Conservation (phyloP, 139 green algal species). For the Deuterostichococcus epilithicus region DNA sequence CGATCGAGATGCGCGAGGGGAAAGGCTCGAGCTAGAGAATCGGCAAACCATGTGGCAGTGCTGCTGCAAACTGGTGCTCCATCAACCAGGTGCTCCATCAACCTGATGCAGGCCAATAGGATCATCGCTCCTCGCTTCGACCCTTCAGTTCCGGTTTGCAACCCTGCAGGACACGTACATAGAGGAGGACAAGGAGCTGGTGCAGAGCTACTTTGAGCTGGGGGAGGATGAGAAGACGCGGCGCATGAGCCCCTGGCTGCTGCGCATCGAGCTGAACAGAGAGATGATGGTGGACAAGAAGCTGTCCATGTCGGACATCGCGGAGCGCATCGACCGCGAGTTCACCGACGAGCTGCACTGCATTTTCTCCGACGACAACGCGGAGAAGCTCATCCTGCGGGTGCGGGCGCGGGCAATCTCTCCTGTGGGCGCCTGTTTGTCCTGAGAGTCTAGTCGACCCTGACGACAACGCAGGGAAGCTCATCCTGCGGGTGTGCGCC, state of each 20-base stretch:
- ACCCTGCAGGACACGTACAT: constrained; percentile 69
- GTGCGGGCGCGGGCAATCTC: constrained; percentile 41
- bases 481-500: constrained; percentile 89
- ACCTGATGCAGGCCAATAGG: no score
- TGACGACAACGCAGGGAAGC: constrained; percentile 94
- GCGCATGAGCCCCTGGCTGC: constrained; percentile 89
- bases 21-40: no score
- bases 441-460: constrained; percentile 67
- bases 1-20: neutral
- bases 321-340: constrained; percentile 71
- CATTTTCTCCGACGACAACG: constrained; percentile 98
- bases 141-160: neutral
- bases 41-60: no score
- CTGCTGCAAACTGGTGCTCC: no score
- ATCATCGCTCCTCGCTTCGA: no score
- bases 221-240: constrained; percentile 69
- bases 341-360: constrained; percentile 90
- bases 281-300: constrained; percentile 96
- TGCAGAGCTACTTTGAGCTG: constrained; percentile 84
- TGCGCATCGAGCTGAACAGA: constrained; percentile 79
- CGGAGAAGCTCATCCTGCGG: constrained; percentile 86
- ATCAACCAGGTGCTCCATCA: no score
- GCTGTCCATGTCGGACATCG: constrained; percentile 71
- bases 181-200: constrained; percentile 83
- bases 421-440: no score